Evolutionary conservation across 768 basidiomycete species (phyloP).

Genomic region (Mycena rosella): DNA sequence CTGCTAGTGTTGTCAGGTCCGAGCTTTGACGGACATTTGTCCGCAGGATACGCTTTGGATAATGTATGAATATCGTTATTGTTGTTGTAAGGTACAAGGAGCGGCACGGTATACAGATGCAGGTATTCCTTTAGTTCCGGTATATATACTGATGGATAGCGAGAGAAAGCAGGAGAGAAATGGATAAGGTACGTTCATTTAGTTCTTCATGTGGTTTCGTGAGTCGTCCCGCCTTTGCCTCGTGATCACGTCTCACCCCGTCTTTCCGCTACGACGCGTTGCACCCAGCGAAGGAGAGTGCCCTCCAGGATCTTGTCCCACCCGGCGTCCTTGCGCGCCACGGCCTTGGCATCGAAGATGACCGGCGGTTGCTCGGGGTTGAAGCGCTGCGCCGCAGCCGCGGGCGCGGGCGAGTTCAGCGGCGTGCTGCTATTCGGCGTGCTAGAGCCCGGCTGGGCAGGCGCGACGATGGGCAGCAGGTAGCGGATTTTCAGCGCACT

Average conservation of each 20-base stretch:
- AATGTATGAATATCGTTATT: not conserved
- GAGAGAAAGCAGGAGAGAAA: conserved; percentile 12
- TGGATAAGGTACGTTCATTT: conserved; percentile 7
- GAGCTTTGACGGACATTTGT: too few relatives aligned
- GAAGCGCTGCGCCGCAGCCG: conserved; percentile 53
- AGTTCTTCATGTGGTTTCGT: not conserved
- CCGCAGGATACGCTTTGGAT: too few relatives aligned
- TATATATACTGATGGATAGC: conserved; percentile 8
- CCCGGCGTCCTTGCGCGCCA: conserved; percentile 80
- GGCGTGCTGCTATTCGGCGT: conserved; percentile 42
- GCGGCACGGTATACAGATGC: conserved; percentile 16
- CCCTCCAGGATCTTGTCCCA: conserved; percentile 87
- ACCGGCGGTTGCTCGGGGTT: conserved; percentile 60
- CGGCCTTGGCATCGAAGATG: conserved; percentile 77
- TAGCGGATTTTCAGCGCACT: conserved; percentile 90
- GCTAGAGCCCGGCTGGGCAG: conserved; percentile 50
- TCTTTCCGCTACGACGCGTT: conserved; percentile 76
- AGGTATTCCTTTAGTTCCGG: conserved; percentile 16
- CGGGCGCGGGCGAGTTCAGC: conserved; percentile 42
- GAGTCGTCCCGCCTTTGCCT: not conserved
- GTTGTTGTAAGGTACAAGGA: conserved; percentile 5
- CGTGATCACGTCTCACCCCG: conserved; percentile 54
- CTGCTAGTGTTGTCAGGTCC: too few relatives aligned
- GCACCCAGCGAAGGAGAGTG: conserved; percentile 74
- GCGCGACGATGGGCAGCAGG: conserved; percentile 74